Evolutionary conservation across 2,329 filamentous ascomycete genomes (phyloP).

Genomic region (Penicillium brasilianum): DNA sequence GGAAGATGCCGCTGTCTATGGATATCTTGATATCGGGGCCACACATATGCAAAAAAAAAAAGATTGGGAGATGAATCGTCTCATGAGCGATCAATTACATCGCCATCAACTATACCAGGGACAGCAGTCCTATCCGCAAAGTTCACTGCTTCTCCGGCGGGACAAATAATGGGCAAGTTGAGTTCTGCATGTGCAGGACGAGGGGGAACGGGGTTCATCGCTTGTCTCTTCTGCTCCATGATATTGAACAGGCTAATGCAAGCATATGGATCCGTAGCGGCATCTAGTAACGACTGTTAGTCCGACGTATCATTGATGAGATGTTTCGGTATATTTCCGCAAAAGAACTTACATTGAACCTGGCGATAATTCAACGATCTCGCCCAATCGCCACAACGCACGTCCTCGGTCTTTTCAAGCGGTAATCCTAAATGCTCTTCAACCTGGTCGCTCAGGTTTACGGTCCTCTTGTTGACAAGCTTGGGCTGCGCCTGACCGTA

Average conservation of each 20-base stretch:
- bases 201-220: conserved; percentile 72
- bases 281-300: conserved; percentile 56
- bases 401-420: conserved; percentile 71
- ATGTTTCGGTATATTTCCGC: neutral
- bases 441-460: conserved; percentile 72
- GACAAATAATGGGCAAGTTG: conserved; percentile 65
- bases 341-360: conserved; percentile 65
- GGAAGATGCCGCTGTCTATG: neutral
- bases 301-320: neutral
- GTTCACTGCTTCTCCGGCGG: conserved; percentile 44
- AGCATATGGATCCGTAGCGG: conserved; percentile 84
- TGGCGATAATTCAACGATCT: conserved; percentile 66
- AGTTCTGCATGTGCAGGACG: conserved; percentile 71
- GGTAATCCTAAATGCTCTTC: conserved; percentile 73
- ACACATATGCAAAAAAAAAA: neutral
- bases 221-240: conserved; percentile 70
- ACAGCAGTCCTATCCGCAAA: conserved; percentile 15
- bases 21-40: neutral
- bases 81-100: conserved; percentile 17
- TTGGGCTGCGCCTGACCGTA: conserved; percentile 61
- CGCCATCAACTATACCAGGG: conserved; percentile 18
- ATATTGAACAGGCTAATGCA: conserved; percentile 73
- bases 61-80: neutral
- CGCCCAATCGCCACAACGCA: conserved; percentile 78
- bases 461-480: conserved; percentile 68